These are phyloP conservation scores for Skeletonema tropicum DNA, from an alignment of 108 stramenopile species.

Conservation along the genomic window DNA sequence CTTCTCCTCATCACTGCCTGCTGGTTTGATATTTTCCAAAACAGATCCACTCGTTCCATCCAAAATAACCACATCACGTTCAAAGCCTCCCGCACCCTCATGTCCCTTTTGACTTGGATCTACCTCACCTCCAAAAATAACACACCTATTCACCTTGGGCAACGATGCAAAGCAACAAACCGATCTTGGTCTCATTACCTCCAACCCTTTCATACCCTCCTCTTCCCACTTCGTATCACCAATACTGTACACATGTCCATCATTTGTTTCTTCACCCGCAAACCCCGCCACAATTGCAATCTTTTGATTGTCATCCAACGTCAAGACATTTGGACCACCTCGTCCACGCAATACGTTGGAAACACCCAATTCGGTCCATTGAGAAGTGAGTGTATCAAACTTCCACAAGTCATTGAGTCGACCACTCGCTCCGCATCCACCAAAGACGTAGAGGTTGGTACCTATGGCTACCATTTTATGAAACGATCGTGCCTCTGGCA, in stretches of 20 bases:
- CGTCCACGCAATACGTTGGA: constrained; percentile 51
- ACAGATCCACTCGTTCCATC: constrained; percentile 36
- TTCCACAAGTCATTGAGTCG: constrained; percentile 62
- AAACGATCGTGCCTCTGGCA: constrained; percentile 68
- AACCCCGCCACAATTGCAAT: constrained; percentile 69
- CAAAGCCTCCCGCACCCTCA: constrained; percentile 75
- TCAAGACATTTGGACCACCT: constrained; percentile 64
- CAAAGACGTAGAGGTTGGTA: constrained; percentile 62
- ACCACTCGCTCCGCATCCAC: constrained; percentile 63
- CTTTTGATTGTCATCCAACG: constrained; percentile 16
- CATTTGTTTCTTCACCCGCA: constrained; percentile 68
- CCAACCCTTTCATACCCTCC: constrained; percentile 27
- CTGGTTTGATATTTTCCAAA: constrained; percentile 11
- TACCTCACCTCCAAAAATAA: constrained; percentile 79
- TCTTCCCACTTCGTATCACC: constrained; percentile 32
- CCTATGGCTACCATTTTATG: constrained; percentile 63
- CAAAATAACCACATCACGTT: constrained; percentile 58
- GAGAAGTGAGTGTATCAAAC: constrained; percentile 47
- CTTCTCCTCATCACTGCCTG: neutral
- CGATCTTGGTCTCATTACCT: constrained; percentile 48
- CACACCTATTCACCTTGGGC: constrained; percentile 30
- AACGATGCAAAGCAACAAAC: constrained; percentile 61
- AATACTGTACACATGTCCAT: constrained; percentile 63
- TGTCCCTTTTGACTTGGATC: constrained; percentile 71
- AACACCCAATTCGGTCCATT: constrained; percentile 36